A percentile compares a stretch with the other conserved stretches of the same genome.
Conservation (phyloP, 2,329 filamentous ascomycete species). For the Fusarium hostae region DNA sequence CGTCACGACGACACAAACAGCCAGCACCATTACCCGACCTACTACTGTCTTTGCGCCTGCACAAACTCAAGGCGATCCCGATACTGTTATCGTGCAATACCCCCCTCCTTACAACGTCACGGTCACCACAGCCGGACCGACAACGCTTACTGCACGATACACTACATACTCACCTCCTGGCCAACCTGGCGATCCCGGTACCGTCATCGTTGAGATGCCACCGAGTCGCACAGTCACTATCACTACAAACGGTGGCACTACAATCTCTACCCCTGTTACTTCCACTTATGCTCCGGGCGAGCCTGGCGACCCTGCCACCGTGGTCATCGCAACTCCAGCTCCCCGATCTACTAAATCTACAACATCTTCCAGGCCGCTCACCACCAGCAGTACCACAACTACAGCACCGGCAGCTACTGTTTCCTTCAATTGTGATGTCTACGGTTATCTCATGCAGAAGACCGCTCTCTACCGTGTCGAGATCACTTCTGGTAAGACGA, state of each 20-base stretch:
- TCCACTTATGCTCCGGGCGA: constrained; percentile 9
- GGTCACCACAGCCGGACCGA: constrained; percentile 13
- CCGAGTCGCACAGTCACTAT: constrained; percentile 19
- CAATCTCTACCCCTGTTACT: constrained; percentile 21
- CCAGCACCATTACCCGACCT: background rate
- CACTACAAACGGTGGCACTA: constrained; percentile 15
- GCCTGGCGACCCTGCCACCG: constrained; percentile 19
- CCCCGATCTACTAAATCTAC: constrained; percentile 2
- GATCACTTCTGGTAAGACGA: constrained; percentile 27
- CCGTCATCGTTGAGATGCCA: constrained; percentile 18
- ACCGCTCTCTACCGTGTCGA: constrained; percentile 32
- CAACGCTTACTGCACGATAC: constrained; percentile 14
- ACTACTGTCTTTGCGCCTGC: background rate
- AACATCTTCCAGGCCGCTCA: constrained; percentile 1
- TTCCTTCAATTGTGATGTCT: constrained; percentile 28
- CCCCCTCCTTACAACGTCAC: constrained; percentile 23
- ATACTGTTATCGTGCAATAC: constrained; percentile 21
- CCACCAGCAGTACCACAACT: constrained; percentile 9
- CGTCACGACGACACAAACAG: constrained; percentile 7
- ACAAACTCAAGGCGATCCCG: constrained; percentile 12
- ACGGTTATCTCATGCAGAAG: constrained; percentile 36
- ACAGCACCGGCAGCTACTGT: constrained; percentile 6
- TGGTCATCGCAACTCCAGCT: constrained; percentile 25
- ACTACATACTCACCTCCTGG: constrained; percentile 23
- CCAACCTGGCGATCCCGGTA: constrained; percentile 17